Evolutionary conservation across 768 basidiomycete genomes (phyloP).

Genomic region (Hydnomerulius pinastri): DNA sequence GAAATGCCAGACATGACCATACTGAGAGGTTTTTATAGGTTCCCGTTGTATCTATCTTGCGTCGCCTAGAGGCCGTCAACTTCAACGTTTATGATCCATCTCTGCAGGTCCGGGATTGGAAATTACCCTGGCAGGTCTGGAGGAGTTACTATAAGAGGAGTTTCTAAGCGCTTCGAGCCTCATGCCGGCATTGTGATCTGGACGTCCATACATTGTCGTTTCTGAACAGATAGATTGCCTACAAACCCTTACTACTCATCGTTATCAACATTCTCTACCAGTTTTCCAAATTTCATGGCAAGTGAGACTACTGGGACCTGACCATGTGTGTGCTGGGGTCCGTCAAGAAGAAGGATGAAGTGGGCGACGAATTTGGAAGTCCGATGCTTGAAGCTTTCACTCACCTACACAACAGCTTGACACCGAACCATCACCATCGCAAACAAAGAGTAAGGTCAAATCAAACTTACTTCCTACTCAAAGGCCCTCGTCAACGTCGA

Average conservation of each 20-base stretch:
- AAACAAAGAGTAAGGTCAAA: conserved; percentile 30
- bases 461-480: conserved; percentile 4
- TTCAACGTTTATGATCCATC: conserved; percentile 72
- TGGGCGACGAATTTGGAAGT: conserved; percentile 37
- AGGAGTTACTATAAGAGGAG: conserved; percentile 47
- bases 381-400: conserved; percentile 34
- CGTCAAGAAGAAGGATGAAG: conserved; percentile 26
- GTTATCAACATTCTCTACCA: not conserved
- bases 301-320: conserved; percentile 7
- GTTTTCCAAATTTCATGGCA: not conserved
- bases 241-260: not conserved
- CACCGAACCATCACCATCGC: conserved; percentile 35
- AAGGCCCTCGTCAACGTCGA: not conserved
- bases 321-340: conserved; percentile 33
- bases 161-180: conserved; percentile 25
- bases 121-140: conserved; percentile 75
- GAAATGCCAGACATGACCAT: not conserved
- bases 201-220: not conserved
- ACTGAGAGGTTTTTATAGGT: conserved; percentile 44
- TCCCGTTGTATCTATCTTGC: conserved; percentile 65
- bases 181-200: conserved; percentile 34
- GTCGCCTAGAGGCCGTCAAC: conserved; percentile 62
- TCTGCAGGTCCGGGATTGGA: conserved; percentile 72
- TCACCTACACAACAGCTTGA: conserved; percentile 33
- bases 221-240: not conserved